phyloP scores from a whole-genome alignment of 2,329 filamentous ascomycete genomes.

The Hirsutella minnesotensis region DNA sequence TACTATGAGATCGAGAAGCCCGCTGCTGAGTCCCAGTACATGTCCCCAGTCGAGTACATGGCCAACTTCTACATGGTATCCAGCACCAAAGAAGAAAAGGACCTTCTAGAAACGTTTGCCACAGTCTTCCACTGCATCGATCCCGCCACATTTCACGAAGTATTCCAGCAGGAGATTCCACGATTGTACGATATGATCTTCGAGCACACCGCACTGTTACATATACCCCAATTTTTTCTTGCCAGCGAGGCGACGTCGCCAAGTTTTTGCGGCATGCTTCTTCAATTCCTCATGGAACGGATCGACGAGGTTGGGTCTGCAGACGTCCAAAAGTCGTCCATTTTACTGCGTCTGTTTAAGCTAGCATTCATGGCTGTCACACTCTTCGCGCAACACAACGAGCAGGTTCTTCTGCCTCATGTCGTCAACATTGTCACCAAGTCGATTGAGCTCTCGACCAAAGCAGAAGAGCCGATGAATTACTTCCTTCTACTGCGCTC shows the following conservation, averaged over 20 bases:
- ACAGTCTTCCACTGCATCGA: constrained; percentile 98
- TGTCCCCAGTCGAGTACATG: constrained; percentile 82
- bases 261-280: constrained; percentile 93
- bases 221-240: constrained; percentile 95
- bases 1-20: constrained; percentile 91
- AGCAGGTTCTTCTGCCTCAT: constrained; percentile 88
- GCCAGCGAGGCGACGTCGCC: constrained; percentile 97
- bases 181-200: constrained; percentile 97
- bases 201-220: constrained; percentile 84
- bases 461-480: constrained; percentile 95
- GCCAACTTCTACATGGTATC: constrained; percentile 92
- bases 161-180: constrained; percentile 95
- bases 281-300: constrained; percentile 93
- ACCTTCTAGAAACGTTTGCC: constrained; percentile 91
- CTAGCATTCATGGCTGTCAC: constrained; percentile 99
- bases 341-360: constrained; percentile 89
- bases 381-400: constrained; percentile 86
- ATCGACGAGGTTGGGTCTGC: constrained; percentile 90
- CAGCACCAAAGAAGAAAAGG: constrained; percentile 92
- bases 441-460: constrained; percentile 91
- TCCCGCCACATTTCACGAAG: constrained; percentile 94
- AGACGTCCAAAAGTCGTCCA: constrained; percentile 85
- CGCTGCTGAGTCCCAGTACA: constrained; percentile 57
- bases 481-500: constrained; percentile 91
- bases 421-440: constrained; percentile 96